Conservation (phyloP, 495 filamentous ascomycete species). For the Daldinia caldariorum region DNA sequence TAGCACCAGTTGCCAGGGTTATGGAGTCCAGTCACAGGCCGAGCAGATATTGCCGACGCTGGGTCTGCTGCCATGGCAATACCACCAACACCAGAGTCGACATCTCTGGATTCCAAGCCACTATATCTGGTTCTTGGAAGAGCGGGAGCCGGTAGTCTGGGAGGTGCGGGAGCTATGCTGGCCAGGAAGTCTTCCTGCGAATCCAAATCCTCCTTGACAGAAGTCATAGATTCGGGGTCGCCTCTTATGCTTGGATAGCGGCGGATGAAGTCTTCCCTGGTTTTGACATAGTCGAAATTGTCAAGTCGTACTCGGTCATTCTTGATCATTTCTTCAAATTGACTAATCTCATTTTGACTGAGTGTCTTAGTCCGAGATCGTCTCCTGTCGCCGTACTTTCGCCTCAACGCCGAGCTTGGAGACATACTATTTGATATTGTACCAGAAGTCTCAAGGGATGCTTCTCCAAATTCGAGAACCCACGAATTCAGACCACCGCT, state of each 20-base stretch:
- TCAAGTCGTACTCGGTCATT: slow-evolving; percentile 56
- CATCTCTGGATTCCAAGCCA: slow-evolving; percentile 73
- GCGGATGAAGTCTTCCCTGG: slow-evolving; percentile 80
- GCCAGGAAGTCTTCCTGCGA: slow-evolving; percentile 48
- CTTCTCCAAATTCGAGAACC: slow-evolving; percentile 78
- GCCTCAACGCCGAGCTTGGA: slow-evolving; percentile 22
- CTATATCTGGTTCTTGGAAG: slow-evolving; percentile 87
- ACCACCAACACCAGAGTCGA: slow-evolving; percentile 49
- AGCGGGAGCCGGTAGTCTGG: slow-evolving; percentile 81
- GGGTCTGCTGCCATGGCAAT: slow-evolving; percentile 44
- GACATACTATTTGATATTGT: slow-evolving; percentile 43
- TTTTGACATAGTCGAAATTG: slow-evolving; percentile 57
- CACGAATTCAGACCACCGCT: slow-evolving; percentile 86
- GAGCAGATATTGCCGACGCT: neutral
- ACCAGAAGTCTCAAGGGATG: slow-evolving; percentile 62
- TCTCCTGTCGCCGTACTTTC: slow-evolving; percentile 27
- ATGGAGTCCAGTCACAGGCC: slow-evolving; percentile 63
- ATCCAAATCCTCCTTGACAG: slow-evolving; percentile 26
- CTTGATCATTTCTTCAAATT: slow-evolving; percentile 53
- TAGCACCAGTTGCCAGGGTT: slow-evolving; percentile 75
- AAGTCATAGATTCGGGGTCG: slow-evolving; percentile 79
- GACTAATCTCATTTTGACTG: slow-evolving; percentile 51
- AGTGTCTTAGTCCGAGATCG: slow-evolving; percentile 29
- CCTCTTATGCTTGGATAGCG: slow-evolving; percentile 78
- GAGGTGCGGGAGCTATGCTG: slow-evolving; percentile 53